Base-by-base conservation (phyloP, 2,329 filamentous ascomycete genomes). In the Myriosclerotinia curreyana region DNA sequence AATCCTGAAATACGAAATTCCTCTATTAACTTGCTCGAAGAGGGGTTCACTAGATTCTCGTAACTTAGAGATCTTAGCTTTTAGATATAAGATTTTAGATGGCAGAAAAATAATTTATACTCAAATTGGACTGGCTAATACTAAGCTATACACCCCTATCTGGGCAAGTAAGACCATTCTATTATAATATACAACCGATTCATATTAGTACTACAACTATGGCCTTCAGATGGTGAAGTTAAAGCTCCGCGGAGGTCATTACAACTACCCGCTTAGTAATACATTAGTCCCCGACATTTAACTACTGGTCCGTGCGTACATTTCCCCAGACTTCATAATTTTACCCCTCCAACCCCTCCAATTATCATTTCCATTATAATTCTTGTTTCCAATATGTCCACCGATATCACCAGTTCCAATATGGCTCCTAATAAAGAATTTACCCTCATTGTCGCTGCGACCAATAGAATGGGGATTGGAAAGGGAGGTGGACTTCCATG, bases 381-480 rank as follows among this genome's bases (percentile, higher is more conserved):
- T 31, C 54, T 34, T 22, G 28, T 34, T 22, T 31, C 25, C 54
- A 58, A 58, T 17, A 58, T 58, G 54, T 58, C 42, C 17, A 48
- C 28, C 42, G 11, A 48, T 36, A 34, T 42, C n/a, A 58, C 28
- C 28, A 58, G 5, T 48, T 48, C 46, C 48, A 20, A 53, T 4
- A 65, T 64, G 40, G 70, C 69, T 64, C 48, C 60, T 15, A 54
- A 67, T 25, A 66, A 64, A 61, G 87, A 91, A 69, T 80, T 97
- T 62, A 97, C 92, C n/a, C 84, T 97, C 71, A 89, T 98, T 76
- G 92, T 97, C 71, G 94, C 91, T n/a, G 89, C 93, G 22, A 96
- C 93, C n/a, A 87, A 88, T 60, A 81, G 80, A 48, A 91, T 97
- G 81, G 95, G 95, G 75, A 98, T 99, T 72, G 95, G 95, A 65